Conservation (phyloP, 2,329 filamentous ascomycete species). For the Bipolaris bicolor region DNA sequence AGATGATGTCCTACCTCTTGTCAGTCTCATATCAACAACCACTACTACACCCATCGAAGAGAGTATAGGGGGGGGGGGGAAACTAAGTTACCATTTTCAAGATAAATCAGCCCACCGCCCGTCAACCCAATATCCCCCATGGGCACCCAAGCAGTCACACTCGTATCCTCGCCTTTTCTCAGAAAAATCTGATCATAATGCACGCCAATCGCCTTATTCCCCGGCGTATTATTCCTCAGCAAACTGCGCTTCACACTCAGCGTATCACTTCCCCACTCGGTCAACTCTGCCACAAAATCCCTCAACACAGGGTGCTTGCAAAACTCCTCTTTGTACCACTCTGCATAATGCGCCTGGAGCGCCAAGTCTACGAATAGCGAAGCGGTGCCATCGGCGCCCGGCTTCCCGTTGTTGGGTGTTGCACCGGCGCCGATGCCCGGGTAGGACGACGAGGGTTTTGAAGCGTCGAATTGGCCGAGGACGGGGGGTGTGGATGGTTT, state of each 20-base stretch:
- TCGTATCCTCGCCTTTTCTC: conserved; percentile 60
- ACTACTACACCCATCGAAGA: too few species aligned
- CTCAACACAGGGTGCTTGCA: conserved; percentile 60
- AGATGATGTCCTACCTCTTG: conserved; percentile 49
- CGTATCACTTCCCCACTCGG: conserved; percentile 59
- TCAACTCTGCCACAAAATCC: conserved; percentile 59
- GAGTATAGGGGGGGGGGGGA: too few species aligned
- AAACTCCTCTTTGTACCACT: conserved; percentile 58
- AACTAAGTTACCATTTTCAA: conserved; percentile 54
- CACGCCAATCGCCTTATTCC: conserved; percentile 64
- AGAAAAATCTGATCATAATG: conserved; percentile 68
- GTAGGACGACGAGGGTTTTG: conserved; percentile 53
- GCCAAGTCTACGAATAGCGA: conserved; percentile 58
- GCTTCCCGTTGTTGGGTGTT: conserved; percentile 53
- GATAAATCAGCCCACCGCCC: conserved; percentile 65
- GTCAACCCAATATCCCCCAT: conserved; percentile 61
- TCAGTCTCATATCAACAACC: not conserved
- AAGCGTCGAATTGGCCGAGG: conserved; percentile 60
- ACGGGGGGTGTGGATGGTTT: conserved; percentile 59
- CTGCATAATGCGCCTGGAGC: conserved; percentile 58
- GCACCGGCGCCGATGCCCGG: conserved; percentile 62
- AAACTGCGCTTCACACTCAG: conserved; percentile 57
- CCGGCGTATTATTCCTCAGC: conserved; percentile 63
- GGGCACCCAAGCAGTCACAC: conserved; percentile 64
- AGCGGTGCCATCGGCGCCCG: conserved; percentile 49